phyloP scores from a whole-genome alignment of 202 grass and related monocot genomes.

The Hordeum pubiflorum region DNA sequence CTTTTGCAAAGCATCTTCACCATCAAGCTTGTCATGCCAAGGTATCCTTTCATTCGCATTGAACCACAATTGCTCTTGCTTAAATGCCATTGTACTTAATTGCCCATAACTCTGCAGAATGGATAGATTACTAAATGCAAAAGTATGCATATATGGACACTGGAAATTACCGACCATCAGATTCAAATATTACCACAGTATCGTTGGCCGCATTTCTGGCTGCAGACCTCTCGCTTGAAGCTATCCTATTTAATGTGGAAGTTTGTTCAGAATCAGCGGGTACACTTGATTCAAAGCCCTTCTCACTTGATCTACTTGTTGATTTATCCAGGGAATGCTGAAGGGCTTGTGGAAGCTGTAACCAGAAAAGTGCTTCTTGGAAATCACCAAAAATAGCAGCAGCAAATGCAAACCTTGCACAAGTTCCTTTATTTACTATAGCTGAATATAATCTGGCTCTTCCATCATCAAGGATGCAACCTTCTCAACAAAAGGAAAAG shows the following conservation, averaged over 20 bases:
- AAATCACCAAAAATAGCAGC: slow-evolving; percentile 84
- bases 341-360: slow-evolving; percentile 84
- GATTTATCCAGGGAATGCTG: slow-evolving; percentile 74
- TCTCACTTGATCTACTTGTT: slow-evolving; percentile 43
- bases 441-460: slow-evolving; percentile 74
- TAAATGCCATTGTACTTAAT: slow-evolving; percentile 73
- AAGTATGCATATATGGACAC: slow-evolving; percentile 20
- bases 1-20: slow-evolving; percentile 96
- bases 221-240: slow-evolving; percentile 55
- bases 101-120: slow-evolving; percentile 64
- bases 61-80: slow-evolving; percentile 78
- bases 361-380: slow-evolving; percentile 86
- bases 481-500: slow-evolving; percentile 36
- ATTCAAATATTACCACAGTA: slow-evolving; percentile 42
- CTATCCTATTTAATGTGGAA: slow-evolving; percentile 49
- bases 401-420: slow-evolving; percentile 85
- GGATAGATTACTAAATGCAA: slow-evolving; percentile 28
- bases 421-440: slow-evolving; percentile 61
- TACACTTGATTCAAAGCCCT: slow-evolving; percentile 36
- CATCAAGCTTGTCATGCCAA: slow-evolving; percentile 93
- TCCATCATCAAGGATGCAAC: slow-evolving; percentile 96
- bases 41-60: slow-evolving; percentile 94
- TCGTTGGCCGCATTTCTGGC: slow-evolving; percentile 36
- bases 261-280: slow-evolving; percentile 42
- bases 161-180: slow-evolving; percentile 11